Evolutionary conservation across 2,329 filamentous ascomycete species (phyloP), one percentile per base, ranked within the genome.

Genomic region (Aspergillus transmontanensis): DNA sequence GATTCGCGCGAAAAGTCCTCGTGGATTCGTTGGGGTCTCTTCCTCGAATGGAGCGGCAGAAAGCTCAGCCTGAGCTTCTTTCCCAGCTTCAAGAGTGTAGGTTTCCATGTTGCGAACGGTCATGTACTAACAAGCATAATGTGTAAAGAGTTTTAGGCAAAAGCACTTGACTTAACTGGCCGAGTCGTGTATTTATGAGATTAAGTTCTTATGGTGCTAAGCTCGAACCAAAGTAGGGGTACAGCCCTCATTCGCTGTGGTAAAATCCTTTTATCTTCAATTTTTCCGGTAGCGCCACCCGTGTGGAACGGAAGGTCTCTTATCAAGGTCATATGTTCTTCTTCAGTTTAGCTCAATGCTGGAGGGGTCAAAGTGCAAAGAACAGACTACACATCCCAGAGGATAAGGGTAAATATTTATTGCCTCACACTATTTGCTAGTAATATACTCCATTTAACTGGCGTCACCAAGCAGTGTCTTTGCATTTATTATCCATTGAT

Each of bases 1-100:
- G 70, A 76, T 69, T 51, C 59, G 63, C 26, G 62, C 65, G 10
- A 72, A 60, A 32, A 72, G 54, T 0, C 70, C 68, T 34, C 36
- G 58, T 43, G 64, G 64, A 41, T 64, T 66, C 43, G 59, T 63
- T 6, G 57, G 34, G 6, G 61, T 30, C 10, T 69, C 59, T 21
- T 58, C 64, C 51, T 67, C 66, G 50, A 69, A 60, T 7, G 61
- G 58, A 43, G 60, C 57, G 43, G 64, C 58, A 23, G 53, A 39
- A 46, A 61, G 65, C 59, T 67, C 64, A n/a, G 61, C 7, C 36
- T 64, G 60, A 21, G 62, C n/a, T 48, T 68, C 64, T 51, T 67
- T 65, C 48, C 48, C 60, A 26, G 56, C 61, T 56, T 66, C 62
- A 23, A 59, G 57, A 16, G 36, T 39, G 62, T 54, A 57, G 19